Percentiles rank a stretch among this genome's conserved stretches.
Conservation (phyloP, 169 alveolate genomes). For the Cryptosporidium viatorum region DNA sequence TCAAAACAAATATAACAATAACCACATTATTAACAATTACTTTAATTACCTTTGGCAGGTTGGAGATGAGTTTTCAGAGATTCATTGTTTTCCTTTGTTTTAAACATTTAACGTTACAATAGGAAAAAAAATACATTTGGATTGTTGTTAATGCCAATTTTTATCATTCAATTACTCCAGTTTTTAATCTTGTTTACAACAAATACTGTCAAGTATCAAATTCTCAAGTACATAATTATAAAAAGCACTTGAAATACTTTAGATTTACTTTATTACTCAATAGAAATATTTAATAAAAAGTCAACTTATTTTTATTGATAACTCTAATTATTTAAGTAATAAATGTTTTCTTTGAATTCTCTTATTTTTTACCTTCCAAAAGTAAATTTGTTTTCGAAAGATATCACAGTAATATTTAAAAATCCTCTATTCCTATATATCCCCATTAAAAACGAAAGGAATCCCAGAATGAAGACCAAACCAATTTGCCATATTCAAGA, state of each 20-base stretch:
- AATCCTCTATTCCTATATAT: background rate
- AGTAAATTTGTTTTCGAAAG: too few relatives aligned
- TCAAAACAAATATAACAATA: background rate
- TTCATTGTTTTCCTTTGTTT: conserved; percentile 23
- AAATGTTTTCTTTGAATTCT: too few relatives aligned
- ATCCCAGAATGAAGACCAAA: conserved; percentile 47
- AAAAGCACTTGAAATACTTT: background rate
- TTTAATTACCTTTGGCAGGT: conserved; percentile 42
- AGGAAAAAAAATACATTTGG: background rate
- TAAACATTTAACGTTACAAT: background rate
- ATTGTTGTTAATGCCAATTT: background rate
- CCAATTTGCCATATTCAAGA: conserved; percentile 41
- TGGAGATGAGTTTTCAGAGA: conserved; percentile 63
- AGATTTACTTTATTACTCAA: background rate
- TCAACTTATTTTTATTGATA: background rate
- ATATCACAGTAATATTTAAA: too few relatives aligned
- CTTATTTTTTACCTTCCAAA: too few relatives aligned
- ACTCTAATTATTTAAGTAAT: too few relatives aligned
- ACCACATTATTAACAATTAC: conserved; percentile 8
- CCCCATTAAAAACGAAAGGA: conserved; percentile 8
- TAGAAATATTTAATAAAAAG: background rate
- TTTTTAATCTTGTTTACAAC: background rate
- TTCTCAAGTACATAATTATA: background rate
- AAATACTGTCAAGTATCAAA: background rate
- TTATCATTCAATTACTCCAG: background rate